phyloP scores from a whole-genome alignment of 768 basidiomycete genomes.

The Glaciozyma antarctica region DNA sequence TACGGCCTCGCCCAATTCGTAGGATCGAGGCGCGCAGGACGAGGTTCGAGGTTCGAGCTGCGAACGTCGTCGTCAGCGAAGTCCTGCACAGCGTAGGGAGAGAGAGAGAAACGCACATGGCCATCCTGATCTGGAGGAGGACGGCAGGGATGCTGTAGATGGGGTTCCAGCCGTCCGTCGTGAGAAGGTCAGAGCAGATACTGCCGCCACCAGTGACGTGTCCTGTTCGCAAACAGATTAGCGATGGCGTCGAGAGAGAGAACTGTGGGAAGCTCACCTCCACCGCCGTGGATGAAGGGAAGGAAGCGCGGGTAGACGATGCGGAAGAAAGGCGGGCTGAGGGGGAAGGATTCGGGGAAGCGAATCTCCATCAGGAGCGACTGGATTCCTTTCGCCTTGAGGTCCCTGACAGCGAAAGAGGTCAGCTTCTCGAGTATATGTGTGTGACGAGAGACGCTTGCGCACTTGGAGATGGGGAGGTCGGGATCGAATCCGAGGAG shows the following conservation, averaged over 20 bases:
- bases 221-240: neutral
- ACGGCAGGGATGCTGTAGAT: constrained; percentile 17
- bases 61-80: neutral
- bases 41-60: constrained; percentile 54
- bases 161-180: constrained; percentile 49
- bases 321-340: constrained; percentile 65
- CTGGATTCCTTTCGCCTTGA: constrained; percentile 50
- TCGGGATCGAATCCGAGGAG: constrained; percentile 53
- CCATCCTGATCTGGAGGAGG: constrained; percentile 58
- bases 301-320: constrained; percentile 64
- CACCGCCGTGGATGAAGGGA: constrained; percentile 61
- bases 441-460: neutral
- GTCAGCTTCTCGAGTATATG: neutral
- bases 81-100: too few species aligned
- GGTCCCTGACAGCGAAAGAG: constrained; percentile 40
- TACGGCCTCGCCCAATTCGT: constrained; percentile 42
- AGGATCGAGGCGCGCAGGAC: constrained; percentile 51
- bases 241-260: constrained; percentile 46
- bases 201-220: constrained; percentile 48
- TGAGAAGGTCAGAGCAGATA: constrained; percentile 54
- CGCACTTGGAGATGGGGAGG: constrained; percentile 50
- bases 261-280: constrained; percentile 45
- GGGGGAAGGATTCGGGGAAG: constrained; percentile 48
- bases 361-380: constrained; percentile 64
- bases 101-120: constrained; percentile 40